phyloP scores from a whole-genome alignment of 164 flowering plant genomes.

The Vitis rotundifolia region DNA sequence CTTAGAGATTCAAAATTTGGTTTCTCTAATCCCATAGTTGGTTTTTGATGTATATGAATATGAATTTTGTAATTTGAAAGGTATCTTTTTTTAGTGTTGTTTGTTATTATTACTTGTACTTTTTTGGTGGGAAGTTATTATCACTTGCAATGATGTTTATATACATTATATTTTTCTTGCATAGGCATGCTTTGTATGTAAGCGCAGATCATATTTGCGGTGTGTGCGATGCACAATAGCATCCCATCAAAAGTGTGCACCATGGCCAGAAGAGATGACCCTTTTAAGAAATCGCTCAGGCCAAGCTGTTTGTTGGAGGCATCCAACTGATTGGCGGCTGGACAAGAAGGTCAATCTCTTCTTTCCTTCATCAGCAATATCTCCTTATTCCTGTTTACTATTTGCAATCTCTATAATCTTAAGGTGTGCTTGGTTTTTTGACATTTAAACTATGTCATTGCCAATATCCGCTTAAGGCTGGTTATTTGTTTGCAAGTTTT shows the following conservation, averaged over 20 bases:
- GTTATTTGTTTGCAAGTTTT: no score
- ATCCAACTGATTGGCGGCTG: conserved; percentile 70
- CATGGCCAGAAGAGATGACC: conserved; percentile 75
- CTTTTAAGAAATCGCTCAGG: conserved; percentile 45
- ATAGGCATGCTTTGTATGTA: conserved; percentile 81
- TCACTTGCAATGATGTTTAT: background rate
- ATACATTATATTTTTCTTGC: conserved; percentile 5
- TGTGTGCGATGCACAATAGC: conserved; percentile 72
- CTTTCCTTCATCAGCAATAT: conserved; percentile 37
- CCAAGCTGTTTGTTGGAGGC: conserved; percentile 88
- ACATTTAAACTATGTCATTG: no score
- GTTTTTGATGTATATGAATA: background rate
- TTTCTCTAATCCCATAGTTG: background rate
- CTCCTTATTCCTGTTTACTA: background rate
- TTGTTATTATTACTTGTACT: background rate
- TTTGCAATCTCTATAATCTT: no score
- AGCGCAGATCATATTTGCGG: conserved; percentile 59
- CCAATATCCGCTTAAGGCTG: no score
- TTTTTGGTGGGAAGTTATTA: background rate
- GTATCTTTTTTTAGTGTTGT: background rate
- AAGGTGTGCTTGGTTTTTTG: no score
- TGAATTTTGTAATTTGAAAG: background rate
- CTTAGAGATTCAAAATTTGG: background rate
- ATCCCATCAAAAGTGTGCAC: conserved; percentile 75
- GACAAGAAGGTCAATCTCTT: conserved; percentile 82